Conservation (phyloP, 768 basidiomycete species). For the Tephrocybe sp. region DNA sequence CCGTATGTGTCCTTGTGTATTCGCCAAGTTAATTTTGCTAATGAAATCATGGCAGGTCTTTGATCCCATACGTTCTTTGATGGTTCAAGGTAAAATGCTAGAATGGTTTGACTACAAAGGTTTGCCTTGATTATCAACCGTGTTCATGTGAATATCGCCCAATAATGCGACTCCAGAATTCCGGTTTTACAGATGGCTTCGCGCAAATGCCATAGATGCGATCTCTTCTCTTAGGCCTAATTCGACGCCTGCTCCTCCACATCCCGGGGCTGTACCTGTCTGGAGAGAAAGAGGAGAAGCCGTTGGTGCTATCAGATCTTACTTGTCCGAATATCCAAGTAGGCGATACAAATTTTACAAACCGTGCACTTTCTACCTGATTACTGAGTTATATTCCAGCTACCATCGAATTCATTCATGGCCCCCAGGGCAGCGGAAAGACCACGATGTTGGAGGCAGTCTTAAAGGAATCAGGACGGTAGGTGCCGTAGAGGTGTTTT, state of each 20-base stretch:
- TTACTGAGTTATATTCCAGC: conserved; percentile 31
- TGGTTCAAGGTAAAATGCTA: conserved; percentile 77
- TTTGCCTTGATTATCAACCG: conserved; percentile 29
- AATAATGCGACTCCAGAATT: conserved; percentile 47
- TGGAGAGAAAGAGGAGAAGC: conserved; percentile 90
- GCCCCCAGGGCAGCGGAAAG: conserved; percentile 84
- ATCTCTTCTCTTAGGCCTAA: conserved; percentile 20
- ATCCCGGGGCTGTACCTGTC: conserved; percentile 39
- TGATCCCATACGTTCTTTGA: conserved; percentile 84
- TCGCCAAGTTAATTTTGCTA: neutral
- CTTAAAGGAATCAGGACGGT: conserved; percentile 55
- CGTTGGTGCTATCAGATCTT: conserved; percentile 59
- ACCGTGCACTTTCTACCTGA: neutral
- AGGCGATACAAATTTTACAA: too few relatives aligned
- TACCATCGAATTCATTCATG: conserved; percentile 77
- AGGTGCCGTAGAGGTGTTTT: conserved; percentile 11
- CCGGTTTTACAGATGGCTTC: conserved; percentile 74
- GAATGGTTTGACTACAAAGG: conserved; percentile 83
- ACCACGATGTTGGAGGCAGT: conserved; percentile 52
- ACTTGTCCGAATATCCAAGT: conserved; percentile 43
- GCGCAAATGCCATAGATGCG: conserved; percentile 55
- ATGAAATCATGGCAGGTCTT: conserved; percentile 60
- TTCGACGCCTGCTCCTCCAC: conserved; percentile 22
- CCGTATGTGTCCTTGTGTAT: conserved; percentile 43
- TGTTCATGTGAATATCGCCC: neutral